Conservation (phyloP, 208 protist species). For the Naegleria fowleri region DNA sequence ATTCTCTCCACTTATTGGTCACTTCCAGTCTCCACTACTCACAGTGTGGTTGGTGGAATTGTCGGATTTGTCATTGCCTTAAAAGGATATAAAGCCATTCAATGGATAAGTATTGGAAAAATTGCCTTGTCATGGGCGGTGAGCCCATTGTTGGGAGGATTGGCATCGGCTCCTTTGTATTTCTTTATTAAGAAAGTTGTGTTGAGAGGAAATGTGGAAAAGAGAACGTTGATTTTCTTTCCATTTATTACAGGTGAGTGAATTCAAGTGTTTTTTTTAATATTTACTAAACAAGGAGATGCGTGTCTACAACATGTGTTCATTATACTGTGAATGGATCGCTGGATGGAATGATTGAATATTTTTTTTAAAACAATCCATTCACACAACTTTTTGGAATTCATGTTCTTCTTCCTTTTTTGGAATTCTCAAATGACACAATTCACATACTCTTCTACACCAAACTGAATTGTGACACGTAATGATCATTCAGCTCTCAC, state of each 20-base stretch:
- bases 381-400: too few species aligned
- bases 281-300: too few species aligned
- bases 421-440: too few species aligned
- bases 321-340: too few species aligned
- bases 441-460: too few species aligned
- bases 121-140: background rate
- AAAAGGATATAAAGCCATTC: background rate
- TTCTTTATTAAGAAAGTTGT: background rate
- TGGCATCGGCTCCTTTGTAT: background rate
- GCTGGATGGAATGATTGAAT: too few species aligned
- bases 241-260: background rate
- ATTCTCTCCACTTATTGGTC: background rate
- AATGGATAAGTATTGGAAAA: background rate
- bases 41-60: background rate
- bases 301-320: too few species aligned
- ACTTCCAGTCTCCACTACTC: constrained; percentile 12
- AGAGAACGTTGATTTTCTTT: background rate
- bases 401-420: too few species aligned
- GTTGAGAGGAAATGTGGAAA: background rate
- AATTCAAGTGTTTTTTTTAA: too few species aligned
- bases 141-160: background rate
- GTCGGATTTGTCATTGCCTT: background rate
- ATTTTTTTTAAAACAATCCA: too few species aligned
- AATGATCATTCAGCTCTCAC: background rate
- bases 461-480: too few species aligned